phyloP scores from a whole-genome alignment of 148 eudicot genomes.

The Spergularia marina region DNA sequence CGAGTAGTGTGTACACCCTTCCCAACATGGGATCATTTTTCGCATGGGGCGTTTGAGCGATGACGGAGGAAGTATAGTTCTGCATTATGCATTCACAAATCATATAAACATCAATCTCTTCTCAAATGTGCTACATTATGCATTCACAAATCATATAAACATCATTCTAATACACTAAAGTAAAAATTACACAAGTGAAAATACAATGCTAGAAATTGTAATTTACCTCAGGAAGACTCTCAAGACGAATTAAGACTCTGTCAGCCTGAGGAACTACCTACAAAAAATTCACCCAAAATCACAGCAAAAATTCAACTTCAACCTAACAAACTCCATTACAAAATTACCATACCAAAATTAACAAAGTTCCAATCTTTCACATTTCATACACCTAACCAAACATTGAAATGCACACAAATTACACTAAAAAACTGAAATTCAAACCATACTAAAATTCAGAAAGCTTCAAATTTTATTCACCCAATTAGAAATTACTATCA shows the following conservation, averaged over 20 bases:
- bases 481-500: not conserved
- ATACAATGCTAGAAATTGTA: not conserved
- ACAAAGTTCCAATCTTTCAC: not conserved
- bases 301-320: not conserved
- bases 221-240: conserved; percentile 73
- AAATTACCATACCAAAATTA: not conserved
- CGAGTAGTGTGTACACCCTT: too few relatives aligned
- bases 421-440: not conserved
- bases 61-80: too few relatives aligned
- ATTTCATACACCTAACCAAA: not conserved
- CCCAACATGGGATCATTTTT: too few relatives aligned
- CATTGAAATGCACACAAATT: not conserved
- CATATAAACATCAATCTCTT: too few relatives aligned
- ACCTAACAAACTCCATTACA: not conserved
- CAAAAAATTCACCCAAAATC: conserved; percentile 4
- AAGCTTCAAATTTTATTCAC: not conserved
- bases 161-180: not conserved
- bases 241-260: conserved; percentile 80
- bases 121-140: too few relatives aligned
- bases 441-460: not conserved
- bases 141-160: not conserved
- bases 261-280: conserved; percentile 91
- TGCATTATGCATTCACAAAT: too few relatives aligned
- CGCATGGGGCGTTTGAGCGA: too few relatives aligned
- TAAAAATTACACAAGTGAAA: not conserved